Base-by-base conservation (phyloP, 2,329 filamentous ascomycete species). In the Aureobasidium pullulans region DNA sequence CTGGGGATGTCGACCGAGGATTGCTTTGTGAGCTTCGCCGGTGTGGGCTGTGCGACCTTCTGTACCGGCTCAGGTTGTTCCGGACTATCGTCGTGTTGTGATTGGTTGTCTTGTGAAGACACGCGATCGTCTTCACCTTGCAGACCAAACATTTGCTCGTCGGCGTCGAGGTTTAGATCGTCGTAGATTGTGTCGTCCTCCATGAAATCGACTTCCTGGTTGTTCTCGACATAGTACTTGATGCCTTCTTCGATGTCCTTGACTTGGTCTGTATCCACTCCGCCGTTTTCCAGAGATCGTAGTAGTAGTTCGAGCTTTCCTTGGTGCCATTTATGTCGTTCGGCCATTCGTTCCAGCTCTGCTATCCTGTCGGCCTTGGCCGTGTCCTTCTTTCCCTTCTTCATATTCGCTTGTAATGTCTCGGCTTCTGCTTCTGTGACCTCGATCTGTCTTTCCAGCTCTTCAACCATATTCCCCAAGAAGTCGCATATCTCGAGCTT, bases 171-270 rank as follows among this genome's bases (percentile, higher is more conserved):
- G 68, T 92, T 89, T 60, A 97, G 82, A 59, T 96, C 93, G 71
- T 99, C 91, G 77, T 97, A 99, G 74, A 99, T 87, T 64, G 84
- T 87, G 68, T 99, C 94, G 71, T 97, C 92, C 68, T 96, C 92
- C 73, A 90, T 87, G 75, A 90, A 97, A 70, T 97, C 93, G 47
- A 89, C 83, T 65, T 89, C 90, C 76, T 88, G 85, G 66, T 91
- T 91, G 71, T 94, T 91, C 58, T 92, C 86, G 50, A 97, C 91
- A 72, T 97, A 99, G 76, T 96, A 96, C 67, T 87, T 87, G 73
- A 99, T 97, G 71, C 85, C 87, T 66, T 97, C 93, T 72, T 96
- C 90, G 57, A 97, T 78, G 2, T 94, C 89, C 64, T 84, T 87
- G 66, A 99, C 92, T 71, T 94, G 86, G 5, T 92, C 89, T 19